Percentiles rank a stretch among this genome's conserved stretches.
These are phyloP conservation scores for Chaetomium cochliodes DNA, from an alignment of 495 filamentous ascomycete species.

Conservation along the genomic window DNA sequence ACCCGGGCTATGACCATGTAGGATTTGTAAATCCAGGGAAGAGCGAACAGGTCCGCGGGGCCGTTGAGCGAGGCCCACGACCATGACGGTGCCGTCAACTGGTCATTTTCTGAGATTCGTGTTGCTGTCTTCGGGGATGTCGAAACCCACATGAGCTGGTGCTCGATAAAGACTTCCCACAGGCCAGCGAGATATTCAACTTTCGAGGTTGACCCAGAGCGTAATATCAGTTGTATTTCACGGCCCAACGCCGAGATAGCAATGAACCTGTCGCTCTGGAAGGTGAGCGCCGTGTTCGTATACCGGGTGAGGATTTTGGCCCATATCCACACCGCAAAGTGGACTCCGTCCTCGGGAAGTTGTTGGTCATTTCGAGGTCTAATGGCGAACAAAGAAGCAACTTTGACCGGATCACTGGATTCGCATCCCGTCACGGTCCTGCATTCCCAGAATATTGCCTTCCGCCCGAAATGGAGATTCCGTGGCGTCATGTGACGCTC, in stretches of 20 bases:
- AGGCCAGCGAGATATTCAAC: neutral
- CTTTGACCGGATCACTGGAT: neutral
- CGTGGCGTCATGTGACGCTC: neutral
- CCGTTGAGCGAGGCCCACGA: constrained; percentile 8
- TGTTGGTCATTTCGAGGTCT: neutral
- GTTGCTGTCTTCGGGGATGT: neutral
- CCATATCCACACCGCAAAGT: neutral
- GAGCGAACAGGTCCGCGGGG: neutral
- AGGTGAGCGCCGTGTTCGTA: neutral
- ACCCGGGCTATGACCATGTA: neutral
- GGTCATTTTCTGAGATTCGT: neutral
- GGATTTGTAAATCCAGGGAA: no score
- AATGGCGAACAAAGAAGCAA: neutral
- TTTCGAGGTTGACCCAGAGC: neutral
- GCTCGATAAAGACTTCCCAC: neutral
- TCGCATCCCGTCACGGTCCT: neutral
- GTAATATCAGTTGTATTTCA: neutral
- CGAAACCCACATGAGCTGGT: neutral
- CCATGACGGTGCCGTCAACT: neutral
- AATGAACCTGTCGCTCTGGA: neutral
- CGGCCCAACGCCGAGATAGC: constrained; percentile 1
- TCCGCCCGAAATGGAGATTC: neutral
- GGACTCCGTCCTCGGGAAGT: neutral
- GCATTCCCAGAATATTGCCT: neutral
- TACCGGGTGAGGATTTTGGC: neutral